Evolutionary conservation across 139 green algal species (phyloP), one percentile per base, ranked within the genome.

Genomic region (Auxenochlorella protothecoides): DNA sequence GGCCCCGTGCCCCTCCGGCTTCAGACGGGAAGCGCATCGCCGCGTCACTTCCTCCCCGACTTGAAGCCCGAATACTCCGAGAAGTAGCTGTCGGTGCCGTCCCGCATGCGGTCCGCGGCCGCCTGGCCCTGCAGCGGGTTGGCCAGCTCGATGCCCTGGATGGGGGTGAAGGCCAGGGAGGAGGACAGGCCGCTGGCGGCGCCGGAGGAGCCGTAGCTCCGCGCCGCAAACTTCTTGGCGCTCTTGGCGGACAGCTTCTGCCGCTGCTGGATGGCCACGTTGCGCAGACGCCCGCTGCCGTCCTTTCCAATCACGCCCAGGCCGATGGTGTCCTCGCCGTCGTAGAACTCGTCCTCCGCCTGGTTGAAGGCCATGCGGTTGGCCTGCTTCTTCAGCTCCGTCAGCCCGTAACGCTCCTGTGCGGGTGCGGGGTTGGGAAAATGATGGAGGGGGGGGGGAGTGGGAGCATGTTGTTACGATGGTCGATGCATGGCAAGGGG

Each of bases 301-400:
- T 95, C 90, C 66, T 94, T 94, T 16, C 91, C 92, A 53, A 98
- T 84, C 65, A 88, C 82, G 3, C 94, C 94, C 74, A 97, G 81
- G 1, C 90, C 90, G 8, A 95, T 77, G 2, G 84, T 76, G 51
- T 98, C 93, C 55, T 96, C 92, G 0, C 91, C 92, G 72, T 96
- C 91, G 11, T 96, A 82, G 76, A 92, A 91, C 80, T 97, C 96
- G 74, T 98, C 91, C 80, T 98, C 92, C 13, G 80, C 76, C 78
- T 91, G 72, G 80, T 94, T 95, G 81, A 98, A 98, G 62, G 85
- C 87, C 77, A 98, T 89, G 60, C 94, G 85, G 86, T 98, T 99
- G 67, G 88, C 88, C 16, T 89, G 83, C 85, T 96, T 97, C 53
- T 85, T 85, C 87, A 98, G 85, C 27, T 90, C 87, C 9, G 88